Evolutionary conservation across 2,329 filamentous ascomycete species (phyloP), one percentile per base, ranked within the genome.

Genomic region (Aspergillus terreus): DNA sequence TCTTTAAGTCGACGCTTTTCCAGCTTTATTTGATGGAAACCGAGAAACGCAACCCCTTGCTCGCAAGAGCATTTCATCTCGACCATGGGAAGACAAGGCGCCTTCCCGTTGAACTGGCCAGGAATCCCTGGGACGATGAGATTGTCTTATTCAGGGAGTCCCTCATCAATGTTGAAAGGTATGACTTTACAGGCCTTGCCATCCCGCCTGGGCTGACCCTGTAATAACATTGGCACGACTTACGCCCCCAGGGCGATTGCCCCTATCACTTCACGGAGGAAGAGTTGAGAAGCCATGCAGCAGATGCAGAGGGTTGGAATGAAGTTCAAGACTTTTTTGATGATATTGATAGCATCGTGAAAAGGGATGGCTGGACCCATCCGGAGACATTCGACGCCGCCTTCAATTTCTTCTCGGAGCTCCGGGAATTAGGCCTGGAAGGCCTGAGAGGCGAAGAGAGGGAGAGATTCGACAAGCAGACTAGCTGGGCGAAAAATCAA

Each of bases 331-430:
- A 74, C 51, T 71, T 74, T 50, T 73, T 66, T 62, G 63, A 69
- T 44, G 53, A 48, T 45, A 53, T 74, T 51, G 58, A 67, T 41
- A 63, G 60, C 3, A 56, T 72, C 57, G 65, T 73, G 42, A 51
- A 61, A 48, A 62, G 71, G 35, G 71, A 74, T 59, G 70, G 71
- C 42, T 74, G 70, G 66, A 71, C 68, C n/a, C 56, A 60, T 30
- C 60, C 63, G 50, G 67, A 70, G 46, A 67, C 64, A 42, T 74
- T 70, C 46, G 63, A 69, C 15, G 56, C 66, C 49, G 68, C 68
- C 41, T 57, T 68, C 30, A 6, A 12, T 53, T 65, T 44, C 58
- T 71, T 53, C 71, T 71, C 58, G 40, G 58, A 67, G 12, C 59
- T 73, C 19, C 55, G 66, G 54, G 61, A 70, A 53, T 46, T 62